Percentiles rank a stretch among this genome's conserved stretches.
Conservation (phyloP, 2,329 filamentous ascomycete species). For the Colletotrichum sp. region DNA sequence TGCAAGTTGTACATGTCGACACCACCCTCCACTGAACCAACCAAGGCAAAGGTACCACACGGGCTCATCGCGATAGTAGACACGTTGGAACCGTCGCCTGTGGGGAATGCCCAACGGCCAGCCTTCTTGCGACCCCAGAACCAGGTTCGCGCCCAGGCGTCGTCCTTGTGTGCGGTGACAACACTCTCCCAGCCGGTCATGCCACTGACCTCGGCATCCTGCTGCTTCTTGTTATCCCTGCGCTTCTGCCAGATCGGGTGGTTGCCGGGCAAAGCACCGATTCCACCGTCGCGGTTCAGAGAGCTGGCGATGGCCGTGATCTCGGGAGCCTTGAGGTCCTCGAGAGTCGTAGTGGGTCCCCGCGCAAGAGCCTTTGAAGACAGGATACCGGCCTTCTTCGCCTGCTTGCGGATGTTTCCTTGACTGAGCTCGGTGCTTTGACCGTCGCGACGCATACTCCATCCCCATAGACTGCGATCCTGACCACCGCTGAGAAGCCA, state of each 20-base stretch:
- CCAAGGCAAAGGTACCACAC: constrained; percentile 91
- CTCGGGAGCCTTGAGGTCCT: constrained; percentile 85
- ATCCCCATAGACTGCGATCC: constrained; percentile 94
- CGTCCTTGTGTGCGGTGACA: constrained; percentile 87
- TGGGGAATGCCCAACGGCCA: constrained; percentile 91
- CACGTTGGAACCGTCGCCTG: constrained; percentile 82
- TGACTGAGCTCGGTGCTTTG: constrained; percentile 95
- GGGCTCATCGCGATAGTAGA: constrained; percentile 86
- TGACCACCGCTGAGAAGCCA: constrained; percentile 91
- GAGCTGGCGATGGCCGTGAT: constrained; percentile 93
- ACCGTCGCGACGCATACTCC: constrained; percentile 92
- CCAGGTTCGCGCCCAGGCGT: constrained; percentile 90
- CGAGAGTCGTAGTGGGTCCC: constrained; percentile 68
- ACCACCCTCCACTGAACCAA: constrained; percentile 82
- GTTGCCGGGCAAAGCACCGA: constrained; percentile 81
- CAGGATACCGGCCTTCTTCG: constrained; percentile 83
- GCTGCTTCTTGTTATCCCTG: constrained; percentile 63
- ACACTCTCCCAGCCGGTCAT: constrained; percentile 97
- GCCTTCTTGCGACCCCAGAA: constrained; percentile 96
- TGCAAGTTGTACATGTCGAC: constrained; percentile 98
- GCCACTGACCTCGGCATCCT: constrained; percentile 74
- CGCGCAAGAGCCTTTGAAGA: constrained; percentile 60
- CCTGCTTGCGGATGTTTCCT: constrained; percentile 84
- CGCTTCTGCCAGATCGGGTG: constrained; percentile 85
- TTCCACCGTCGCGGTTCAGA: constrained; percentile 92